Conservation (phyloP, 2,329 filamentous ascomycete genomes). For the Calycina marina region DNA sequence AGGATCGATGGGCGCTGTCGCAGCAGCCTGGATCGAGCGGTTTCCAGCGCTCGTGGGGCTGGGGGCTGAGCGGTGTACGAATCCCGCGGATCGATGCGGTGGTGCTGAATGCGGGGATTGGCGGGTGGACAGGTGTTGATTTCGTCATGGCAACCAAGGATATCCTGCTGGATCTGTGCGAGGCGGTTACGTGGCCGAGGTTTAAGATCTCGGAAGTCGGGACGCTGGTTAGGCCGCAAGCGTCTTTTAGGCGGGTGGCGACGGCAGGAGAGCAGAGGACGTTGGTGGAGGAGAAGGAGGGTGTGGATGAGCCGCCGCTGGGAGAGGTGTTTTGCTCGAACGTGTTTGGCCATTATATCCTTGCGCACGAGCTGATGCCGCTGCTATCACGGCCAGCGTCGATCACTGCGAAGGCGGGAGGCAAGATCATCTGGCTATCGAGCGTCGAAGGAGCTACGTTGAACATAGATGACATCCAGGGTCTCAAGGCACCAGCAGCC, state of each 20-base stretch:
- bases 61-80: slow-evolving; percentile 26
- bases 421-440: slow-evolving; percentile 65
- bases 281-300: slow-evolving; percentile 10
- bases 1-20: slow-evolving; percentile 24
- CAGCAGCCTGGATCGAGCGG: slow-evolving; percentile 37
- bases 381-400: slow-evolving; percentile 36
- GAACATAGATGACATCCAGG: slow-evolving; percentile 64
- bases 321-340: slow-evolving; percentile 84
- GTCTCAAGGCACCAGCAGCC: slow-evolving; percentile 39
- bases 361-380: slow-evolving; percentile 66
- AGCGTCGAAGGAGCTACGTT: slow-evolving; percentile 54
- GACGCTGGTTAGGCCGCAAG: slow-evolving; percentile 37
- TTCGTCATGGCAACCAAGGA: slow-evolving; percentile 44
- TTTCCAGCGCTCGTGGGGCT: slow-evolving; percentile 28
- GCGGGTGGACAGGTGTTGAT: slow-evolving; percentile 69
- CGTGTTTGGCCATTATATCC: slow-evolving; percentile 87
- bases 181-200: slow-evolving; percentile 59
- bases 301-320: slow-evolving; percentile 39
- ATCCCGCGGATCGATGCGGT: slow-evolving; percentile 64
- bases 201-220: slow-evolving; percentile 55
- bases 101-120: slow-evolving; percentile 78
- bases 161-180: slow-evolving; percentile 43
- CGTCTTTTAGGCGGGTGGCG: slow-evolving; percentile 12
- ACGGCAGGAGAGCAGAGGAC: slow-evolving; percentile 16
- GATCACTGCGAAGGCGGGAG: slow-evolving; percentile 12